Base-by-base conservation (phyloP, 345 rosid genomes). In the Eutrema heterophyllum region DNA sequence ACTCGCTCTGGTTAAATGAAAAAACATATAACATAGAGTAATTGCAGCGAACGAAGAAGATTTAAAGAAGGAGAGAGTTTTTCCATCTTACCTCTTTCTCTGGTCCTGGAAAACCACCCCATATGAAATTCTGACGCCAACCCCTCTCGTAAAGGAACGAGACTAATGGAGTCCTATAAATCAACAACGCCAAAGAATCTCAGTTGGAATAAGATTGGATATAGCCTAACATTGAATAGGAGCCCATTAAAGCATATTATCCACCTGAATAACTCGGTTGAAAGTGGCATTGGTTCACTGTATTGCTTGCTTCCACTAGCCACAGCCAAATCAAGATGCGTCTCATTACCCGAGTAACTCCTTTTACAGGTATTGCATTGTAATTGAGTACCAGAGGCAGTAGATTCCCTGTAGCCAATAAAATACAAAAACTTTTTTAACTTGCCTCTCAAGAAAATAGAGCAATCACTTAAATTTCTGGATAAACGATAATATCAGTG, bases 71-170 rank as follows among this genome's bases (percentile, higher is more conserved):
- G 8, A 43, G 50, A 29, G 51, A 72, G 63, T 6, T 53, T 43
- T 67, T n/a, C 4, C 3, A 58, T 53, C 35, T 84, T 38, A 89
- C 98, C 97, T 89, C 97, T 76, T 88, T 86, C 83, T 89, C 96
- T 10, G 85, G 92, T 60, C 97, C 96, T 30, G 97, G 98, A 70
- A 84, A 91, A 36, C 98, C 96, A 60, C 84, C 90, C 87, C 82
- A 79, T 15, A 80, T 13, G 64, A 91, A 91, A 62, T 79, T 86
- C 79, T 93, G 98, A 71, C 96, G 91, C 98, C 98, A 93, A 58
- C 98, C 98, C 68, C 97, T 84, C 82, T 93, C 98, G 36, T 93
- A 93, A 67, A 91, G 82, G 77, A 82, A 90, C 2, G 97, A 87
- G 51, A 93, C 82, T 75, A 90, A 38, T 1, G 84, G 92, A 69